phyloP scores from a whole-genome alignment of 2,329 filamentous ascomycete genomes.

The Penicillium sp. region DNA sequence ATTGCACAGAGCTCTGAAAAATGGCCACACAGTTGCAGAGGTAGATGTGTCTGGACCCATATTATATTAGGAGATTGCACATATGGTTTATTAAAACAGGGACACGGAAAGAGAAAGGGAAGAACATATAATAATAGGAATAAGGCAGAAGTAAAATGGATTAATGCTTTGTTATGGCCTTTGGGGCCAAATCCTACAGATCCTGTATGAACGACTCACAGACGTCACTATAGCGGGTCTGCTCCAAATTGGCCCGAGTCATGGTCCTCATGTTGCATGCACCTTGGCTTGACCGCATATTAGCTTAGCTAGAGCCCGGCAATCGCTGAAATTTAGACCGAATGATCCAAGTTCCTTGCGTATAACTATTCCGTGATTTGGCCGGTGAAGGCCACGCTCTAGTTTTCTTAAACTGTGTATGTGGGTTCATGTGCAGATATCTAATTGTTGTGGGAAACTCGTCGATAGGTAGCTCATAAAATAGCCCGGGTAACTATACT shows the following conservation, averaged over 20 bases:
- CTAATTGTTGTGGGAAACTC: neutral
- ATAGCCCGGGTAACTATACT: no score
- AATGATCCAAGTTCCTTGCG: neutral
- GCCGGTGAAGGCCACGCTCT: neutral
- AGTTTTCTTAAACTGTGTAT: neutral
- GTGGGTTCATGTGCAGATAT: no score
- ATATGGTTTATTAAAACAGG: neutral
- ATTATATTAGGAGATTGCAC: neutral
- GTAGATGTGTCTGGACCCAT: neutral
- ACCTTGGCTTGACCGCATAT: neutral
- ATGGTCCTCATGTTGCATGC: neutral
- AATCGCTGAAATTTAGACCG: neutral
- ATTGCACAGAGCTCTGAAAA: neutral
- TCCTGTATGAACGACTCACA: neutral
- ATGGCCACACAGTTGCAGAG: neutral
- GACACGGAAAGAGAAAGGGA: neutral
- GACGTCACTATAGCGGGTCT: conserved; percentile 9
- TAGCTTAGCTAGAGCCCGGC: neutral
- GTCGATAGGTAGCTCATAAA: neutral
- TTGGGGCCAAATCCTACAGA: neutral
- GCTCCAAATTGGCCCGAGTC: neutral
- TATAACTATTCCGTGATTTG: neutral
- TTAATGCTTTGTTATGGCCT: neutral
- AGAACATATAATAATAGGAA: neutral
- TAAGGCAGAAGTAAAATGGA: neutral